Percentiles rank a stretch among this genome's conserved stretches.
Conservation (phyloP, 1,284 basidiomycete genomes). For the Coniophora puteana region DNA sequence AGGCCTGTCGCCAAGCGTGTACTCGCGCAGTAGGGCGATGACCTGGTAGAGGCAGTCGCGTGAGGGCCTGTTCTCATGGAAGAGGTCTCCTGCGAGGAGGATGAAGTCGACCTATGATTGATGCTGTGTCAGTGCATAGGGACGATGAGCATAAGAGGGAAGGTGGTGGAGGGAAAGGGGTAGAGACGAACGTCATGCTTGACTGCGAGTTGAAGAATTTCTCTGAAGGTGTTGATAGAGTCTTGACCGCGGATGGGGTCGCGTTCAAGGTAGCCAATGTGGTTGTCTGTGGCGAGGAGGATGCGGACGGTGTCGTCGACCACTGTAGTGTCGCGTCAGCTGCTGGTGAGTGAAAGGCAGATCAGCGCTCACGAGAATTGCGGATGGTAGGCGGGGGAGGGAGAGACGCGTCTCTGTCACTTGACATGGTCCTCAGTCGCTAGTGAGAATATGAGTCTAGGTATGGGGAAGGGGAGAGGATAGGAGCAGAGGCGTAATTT, state of each 20-base stretch:
- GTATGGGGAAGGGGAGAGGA: too few relatives aligned
- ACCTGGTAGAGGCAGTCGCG: slow-evolving; percentile 86
- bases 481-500: too few relatives aligned
- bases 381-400: slow-evolving; percentile 31
- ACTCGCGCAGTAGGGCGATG: slow-evolving; percentile 88
- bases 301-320: slow-evolving; percentile 75
- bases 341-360: slow-evolving; percentile 1
- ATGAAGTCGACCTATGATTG: slow-evolving; percentile 82
- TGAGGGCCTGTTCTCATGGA: slow-evolving; percentile 97
- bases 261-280: slow-evolving; percentile 93
- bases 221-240: slow-evolving; percentile 92
- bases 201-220: slow-evolving; percentile 88
- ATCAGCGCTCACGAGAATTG: slow-evolving; percentile 32
- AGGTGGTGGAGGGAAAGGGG: not conserved
- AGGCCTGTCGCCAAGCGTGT: slow-evolving; percentile 85
- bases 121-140: not conserved
- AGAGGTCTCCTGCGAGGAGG: slow-evolving; percentile 92
- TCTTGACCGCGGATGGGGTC: slow-evolving; percentile 95
- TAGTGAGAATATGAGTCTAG: too few relatives aligned
- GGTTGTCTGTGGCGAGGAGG: slow-evolving; percentile 91
- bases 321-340: slow-evolving; percentile 30
- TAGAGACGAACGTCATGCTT: slow-evolving; percentile 73
- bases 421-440: too few relatives aligned
- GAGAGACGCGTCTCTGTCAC: too few relatives aligned
- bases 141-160: not conserved